Evolutionary conservation across 192 early-diverging fungal species (phyloP).

Genomic region (Gamsiella multidivaricata): DNA sequence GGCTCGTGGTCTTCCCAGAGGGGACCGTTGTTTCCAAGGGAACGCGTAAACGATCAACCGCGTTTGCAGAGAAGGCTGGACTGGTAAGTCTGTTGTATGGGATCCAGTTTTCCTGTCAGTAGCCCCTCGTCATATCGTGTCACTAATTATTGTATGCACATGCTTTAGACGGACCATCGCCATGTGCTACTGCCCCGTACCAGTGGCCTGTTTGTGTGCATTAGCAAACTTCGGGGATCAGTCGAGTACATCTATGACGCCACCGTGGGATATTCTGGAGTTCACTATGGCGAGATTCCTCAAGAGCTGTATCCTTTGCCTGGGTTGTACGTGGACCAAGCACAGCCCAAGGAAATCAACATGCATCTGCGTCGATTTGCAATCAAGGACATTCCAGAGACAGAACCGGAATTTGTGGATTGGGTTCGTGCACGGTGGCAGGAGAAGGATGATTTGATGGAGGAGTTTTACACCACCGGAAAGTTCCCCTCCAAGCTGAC

Average conservation of each 20-base stretch:
- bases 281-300: constrained; percentile 77
- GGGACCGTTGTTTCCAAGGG: constrained; percentile 89
- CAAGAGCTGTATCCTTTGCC: constrained; percentile 86
- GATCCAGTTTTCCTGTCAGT: too few species aligned
- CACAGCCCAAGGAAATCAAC: constrained; percentile 83
- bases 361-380: constrained; percentile 80
- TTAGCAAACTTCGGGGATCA: constrained; percentile 71
- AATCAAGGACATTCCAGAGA: constrained; percentile 72
- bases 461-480: constrained; percentile 80
- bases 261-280: constrained; percentile 89
- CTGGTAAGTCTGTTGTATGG: constrained; percentile 50
- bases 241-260: constrained; percentile 86
- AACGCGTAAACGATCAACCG: constrained; percentile 73
- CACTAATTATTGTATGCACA: background rate
- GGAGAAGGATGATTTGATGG: constrained; percentile 89
- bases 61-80: constrained; percentile 77
- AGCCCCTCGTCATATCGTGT: too few species aligned
- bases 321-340: constrained; percentile 77
- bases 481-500: constrained; percentile 66
- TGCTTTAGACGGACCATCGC: constrained; percentile 63
- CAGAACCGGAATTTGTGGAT: constrained; percentile 74
- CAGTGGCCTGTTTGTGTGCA: constrained; percentile 83
- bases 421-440: constrained; percentile 84
- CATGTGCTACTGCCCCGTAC: constrained; percentile 87
- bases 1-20: constrained; percentile 96